Evolutionary conservation across 257 asterid species (phyloP), one percentile per base, ranked within the genome.

Genomic region (Solanum lignicaule): DNA sequence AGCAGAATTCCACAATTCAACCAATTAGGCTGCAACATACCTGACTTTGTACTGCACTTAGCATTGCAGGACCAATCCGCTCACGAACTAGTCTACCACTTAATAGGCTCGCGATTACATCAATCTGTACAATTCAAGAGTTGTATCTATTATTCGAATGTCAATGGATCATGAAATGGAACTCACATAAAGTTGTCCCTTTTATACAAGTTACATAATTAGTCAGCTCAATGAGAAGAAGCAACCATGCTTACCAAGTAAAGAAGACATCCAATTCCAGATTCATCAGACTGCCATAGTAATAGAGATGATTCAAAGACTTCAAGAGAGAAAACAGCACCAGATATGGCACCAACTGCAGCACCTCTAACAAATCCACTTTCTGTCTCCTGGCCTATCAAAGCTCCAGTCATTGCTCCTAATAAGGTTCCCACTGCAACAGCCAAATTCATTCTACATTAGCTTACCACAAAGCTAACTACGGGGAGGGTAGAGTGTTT

Each of bases 11-110:
- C 16, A 55, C 32, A 33, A 27, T 5, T 43, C 38, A 8, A 46
- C 29, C 20, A 9, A 38, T 13, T 31, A 15, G 3, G 35, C 68
- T 36, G 84, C 65, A 36, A 36, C 75, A 10, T 90, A 95, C 99
- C 98, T 97, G 99, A 90, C 99, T 97, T 87, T 97, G 99, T 65
- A 97, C 99, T 38, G 99, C 98, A 89, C 99, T 97, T 60, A 97
- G 95, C 99, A 95, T 97, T n/a, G 99, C 98, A 3, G 99, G 99
- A 86, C 99, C 99, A 43, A 97, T 97, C 83, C 98, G 94, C 89
- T 95, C 99, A 29, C 99, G 98, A 68, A 97, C 99, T 88, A 97
- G 98, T 89, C 99, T 91, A 87, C 99, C 99, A 46, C 98, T 97
- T 71, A 96, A 86, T 60, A 97, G 95, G 95, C 99, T 97, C 13